phyloP scores from a whole-genome alignment of 345 rosid genomes.

The Gossypium anomalum region DNA sequence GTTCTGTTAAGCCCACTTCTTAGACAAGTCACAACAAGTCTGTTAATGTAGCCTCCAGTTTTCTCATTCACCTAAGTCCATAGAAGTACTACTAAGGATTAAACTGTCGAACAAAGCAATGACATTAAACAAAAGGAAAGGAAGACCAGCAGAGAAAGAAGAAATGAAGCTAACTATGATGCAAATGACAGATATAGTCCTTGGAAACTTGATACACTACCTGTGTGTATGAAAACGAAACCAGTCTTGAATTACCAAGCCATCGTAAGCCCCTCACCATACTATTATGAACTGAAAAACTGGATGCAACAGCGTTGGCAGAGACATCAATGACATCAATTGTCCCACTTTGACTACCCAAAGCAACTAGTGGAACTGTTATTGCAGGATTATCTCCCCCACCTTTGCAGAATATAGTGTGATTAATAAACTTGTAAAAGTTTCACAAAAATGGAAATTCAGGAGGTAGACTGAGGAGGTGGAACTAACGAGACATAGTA shows the following conservation, averaged over 20 bases:
- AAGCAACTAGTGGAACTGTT: slow-evolving; percentile 95
- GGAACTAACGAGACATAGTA: slow-evolving; percentile 49
- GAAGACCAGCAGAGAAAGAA: neutral
- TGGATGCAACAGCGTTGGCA: slow-evolving; percentile 88
- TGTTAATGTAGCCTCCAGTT: slow-evolving; percentile 86
- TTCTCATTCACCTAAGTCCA: slow-evolving; percentile 77
- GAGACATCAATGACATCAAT: slow-evolving; percentile 86
- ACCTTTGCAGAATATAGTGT: slow-evolving; percentile 2
- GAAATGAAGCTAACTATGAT: neutral
- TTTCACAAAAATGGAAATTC: neutral
- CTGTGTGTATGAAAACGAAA: slow-evolving; percentile 39
- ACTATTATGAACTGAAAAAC: slow-evolving; percentile 75
- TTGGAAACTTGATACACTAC: neutral
- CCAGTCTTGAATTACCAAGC: slow-evolving; percentile 97
- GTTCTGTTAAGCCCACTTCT: slow-evolving; percentile 92
- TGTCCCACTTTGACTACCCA: slow-evolving; percentile 87
- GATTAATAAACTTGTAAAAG: neutral
- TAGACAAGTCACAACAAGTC: slow-evolving; percentile 82
- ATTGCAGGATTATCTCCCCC: slow-evolving; percentile 78
- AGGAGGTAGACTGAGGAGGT: neutral
- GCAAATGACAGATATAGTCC: neutral
- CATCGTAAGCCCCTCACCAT: slow-evolving; percentile 81
- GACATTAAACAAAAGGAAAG: slow-evolving; percentile 11
- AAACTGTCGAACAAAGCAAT: neutral
- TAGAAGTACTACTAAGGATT: neutral